Evolutionary conservation across 2,329 filamentous ascomycete species (phyloP).

Genomic region (Karstenula rhodostoma): DNA sequence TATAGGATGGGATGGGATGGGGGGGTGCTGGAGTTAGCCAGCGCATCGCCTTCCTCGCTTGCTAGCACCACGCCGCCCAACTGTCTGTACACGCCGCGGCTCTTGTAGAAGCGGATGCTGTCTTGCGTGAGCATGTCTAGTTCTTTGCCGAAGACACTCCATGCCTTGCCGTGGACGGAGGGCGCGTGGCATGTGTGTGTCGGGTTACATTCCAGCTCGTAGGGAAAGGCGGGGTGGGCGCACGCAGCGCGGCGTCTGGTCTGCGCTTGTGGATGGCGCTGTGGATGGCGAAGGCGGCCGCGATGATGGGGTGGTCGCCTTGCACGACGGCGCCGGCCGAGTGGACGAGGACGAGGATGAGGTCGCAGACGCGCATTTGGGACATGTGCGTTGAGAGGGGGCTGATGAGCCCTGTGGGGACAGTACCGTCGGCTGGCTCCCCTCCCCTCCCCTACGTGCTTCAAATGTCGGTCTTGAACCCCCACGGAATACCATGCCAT

Average conservation of each 20-base stretch:
- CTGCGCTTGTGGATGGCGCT: constrained; percentile 50
- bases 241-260: constrained; percentile 52
- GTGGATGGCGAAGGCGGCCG: constrained; percentile 58
- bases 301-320: constrained; percentile 54
- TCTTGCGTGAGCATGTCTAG: constrained; percentile 61
- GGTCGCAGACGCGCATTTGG: constrained; percentile 51
- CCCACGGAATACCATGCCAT: no score
- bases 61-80: constrained; percentile 54
- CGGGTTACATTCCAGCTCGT: background rate
- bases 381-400: constrained; percentile 57
- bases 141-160: constrained; percentile 55
- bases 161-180: constrained; percentile 58
- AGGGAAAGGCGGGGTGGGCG: background rate
- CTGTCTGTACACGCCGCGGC: constrained; percentile 52
- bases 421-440: background rate
- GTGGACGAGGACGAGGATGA: constrained; percentile 56
- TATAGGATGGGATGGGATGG: no score
- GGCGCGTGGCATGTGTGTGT: constrained; percentile 50
- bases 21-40: constrained; percentile 29
- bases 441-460: background rate
- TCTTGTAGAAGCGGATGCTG: constrained; percentile 52
- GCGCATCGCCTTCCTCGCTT: constrained; percentile 52
- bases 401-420: constrained; percentile 51
- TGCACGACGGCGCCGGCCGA: constrained; percentile 53
- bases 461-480: no score